Evolutionary conservation across 2,329 filamentous ascomycete genomes (phyloP).

Genomic region (Scytalidium lignicola): DNA sequence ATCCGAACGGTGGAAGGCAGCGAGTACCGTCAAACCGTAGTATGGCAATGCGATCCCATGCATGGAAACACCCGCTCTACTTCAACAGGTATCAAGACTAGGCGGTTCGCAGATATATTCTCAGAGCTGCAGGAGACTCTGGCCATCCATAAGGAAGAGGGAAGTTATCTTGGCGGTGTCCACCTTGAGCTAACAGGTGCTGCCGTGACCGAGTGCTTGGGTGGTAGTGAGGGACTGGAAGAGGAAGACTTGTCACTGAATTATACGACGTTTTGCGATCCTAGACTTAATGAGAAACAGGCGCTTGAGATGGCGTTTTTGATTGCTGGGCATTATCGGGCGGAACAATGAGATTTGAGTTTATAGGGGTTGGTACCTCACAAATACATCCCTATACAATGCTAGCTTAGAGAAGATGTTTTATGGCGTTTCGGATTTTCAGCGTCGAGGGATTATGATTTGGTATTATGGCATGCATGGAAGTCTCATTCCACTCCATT

Average conservation of each 20-base stretch:
- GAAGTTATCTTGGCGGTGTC: conserved; percentile 85
- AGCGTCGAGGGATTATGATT: no score
- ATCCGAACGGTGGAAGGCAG: conserved; percentile 84
- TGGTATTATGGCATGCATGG: no score
- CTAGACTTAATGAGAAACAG: conserved; percentile 94
- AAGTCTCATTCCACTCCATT: no score
- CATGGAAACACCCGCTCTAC: conserved; percentile 76
- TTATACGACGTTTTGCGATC: conserved; percentile 96
- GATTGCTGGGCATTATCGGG: conserved; percentile 74
- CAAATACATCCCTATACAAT: no score
- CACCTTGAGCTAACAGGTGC: conserved; percentile 95
- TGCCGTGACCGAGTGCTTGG: conserved; percentile 91
- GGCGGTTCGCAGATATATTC: conserved; percentile 86
- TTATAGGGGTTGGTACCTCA: no score
- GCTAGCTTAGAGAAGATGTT: no score
- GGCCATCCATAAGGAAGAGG: conserved; percentile 74
- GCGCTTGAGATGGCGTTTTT: conserved; percentile 91
- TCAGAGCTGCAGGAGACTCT: conserved; percentile 80
- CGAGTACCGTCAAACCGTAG: conserved; percentile 61
- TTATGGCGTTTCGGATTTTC: no score
- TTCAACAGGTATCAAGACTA: conserved; percentile 78
- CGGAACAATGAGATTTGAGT: conserved; percentile 33
- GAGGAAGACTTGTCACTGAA: conserved; percentile 87
- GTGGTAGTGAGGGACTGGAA: conserved; percentile 78
- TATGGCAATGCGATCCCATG: conserved; percentile 99